Evolutionary conservation across 2,329 filamentous ascomycete species (phyloP).

Genomic region (Arthrobotrys sinensis): DNA sequence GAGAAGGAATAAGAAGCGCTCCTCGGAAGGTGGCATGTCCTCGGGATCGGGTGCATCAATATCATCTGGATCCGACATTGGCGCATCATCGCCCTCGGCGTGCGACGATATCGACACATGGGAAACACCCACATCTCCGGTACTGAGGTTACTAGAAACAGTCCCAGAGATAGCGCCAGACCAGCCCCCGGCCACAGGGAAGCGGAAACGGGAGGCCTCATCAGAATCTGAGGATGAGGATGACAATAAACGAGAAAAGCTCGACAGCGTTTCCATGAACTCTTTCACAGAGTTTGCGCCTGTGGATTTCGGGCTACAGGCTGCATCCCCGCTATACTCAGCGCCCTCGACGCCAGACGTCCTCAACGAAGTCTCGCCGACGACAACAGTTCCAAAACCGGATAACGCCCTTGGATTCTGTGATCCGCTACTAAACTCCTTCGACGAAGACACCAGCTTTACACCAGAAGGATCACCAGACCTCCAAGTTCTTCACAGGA

Average conservation of each 20-base stretch:
- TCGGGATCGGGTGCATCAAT: constrained; percentile 55
- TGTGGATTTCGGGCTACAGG: constrained; percentile 33
- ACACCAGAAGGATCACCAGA: constrained; percentile 58
- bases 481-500: constrained; percentile 41
- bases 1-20: constrained; percentile 54
- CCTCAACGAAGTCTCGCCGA: constrained; percentile 32
- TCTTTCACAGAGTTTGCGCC: constrained; percentile 45
- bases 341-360: constrained; percentile 48
- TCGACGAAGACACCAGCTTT: constrained; percentile 58
- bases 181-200: constrained; percentile 38
- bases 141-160: constrained; percentile 43
- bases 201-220: constrained; percentile 48
- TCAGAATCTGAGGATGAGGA: constrained; percentile 43
- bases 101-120: constrained; percentile 55
- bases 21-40: constrained; percentile 37
- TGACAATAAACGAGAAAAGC: constrained; percentile 33
- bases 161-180: constrained; percentile 47
- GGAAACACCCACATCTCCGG: constrained; percentile 51
- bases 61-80: constrained; percentile 55
- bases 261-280: constrained; percentile 46
- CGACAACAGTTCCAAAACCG: constrained; percentile 15
- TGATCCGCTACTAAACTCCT: constrained; percentile 53
- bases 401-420: constrained; percentile 43
- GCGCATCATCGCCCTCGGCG: constrained; percentile 55
- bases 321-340: constrained; percentile 48